These are phyloP conservation scores for Termitomyces heimii DNA, from an alignment of 768 basidiomycete species.

Conservation along the genomic window DNA sequence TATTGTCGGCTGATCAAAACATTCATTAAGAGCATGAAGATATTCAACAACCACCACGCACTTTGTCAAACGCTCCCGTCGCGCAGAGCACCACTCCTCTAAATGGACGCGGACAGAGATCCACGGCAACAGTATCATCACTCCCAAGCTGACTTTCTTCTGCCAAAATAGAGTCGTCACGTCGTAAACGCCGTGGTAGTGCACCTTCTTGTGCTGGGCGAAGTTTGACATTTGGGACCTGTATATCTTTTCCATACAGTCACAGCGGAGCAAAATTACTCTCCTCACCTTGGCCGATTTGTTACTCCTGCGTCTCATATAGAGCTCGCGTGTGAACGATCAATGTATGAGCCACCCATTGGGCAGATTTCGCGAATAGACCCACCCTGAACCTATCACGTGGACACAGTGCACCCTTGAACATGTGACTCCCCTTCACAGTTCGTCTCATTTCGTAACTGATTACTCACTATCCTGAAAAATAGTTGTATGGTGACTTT, in stretches of 20 bases:
- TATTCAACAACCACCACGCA: slow-evolving; percentile 21
- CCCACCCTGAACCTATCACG: slow-evolving; percentile 16
- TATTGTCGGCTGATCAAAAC: slow-evolving; percentile 46
- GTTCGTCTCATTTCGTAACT: too few species aligned
- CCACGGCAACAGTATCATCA: slow-evolving; percentile 37
- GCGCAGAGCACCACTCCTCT: slow-evolving; percentile 62
- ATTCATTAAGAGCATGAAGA: background rate
- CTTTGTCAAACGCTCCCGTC: slow-evolving; percentile 79
- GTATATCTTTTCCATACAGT: background rate
- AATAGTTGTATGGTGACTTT: background rate
- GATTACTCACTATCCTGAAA: too few species aligned
- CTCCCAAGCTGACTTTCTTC: slow-evolving; percentile 45
- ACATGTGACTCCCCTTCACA: too few species aligned
- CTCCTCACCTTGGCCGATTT: slow-evolving; percentile 56
- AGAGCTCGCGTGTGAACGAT: background rate
- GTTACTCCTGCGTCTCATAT: slow-evolving; percentile 51
- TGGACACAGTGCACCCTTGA: background rate
- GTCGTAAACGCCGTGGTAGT: slow-evolving; percentile 20
- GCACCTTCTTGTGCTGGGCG: slow-evolving; percentile 50
- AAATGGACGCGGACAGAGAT: slow-evolving; percentile 62
- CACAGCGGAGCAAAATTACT: background rate
- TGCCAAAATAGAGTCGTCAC: slow-evolving; percentile 30
- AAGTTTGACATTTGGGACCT: slow-evolving; percentile 83
- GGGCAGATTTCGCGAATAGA: slow-evolving; percentile 10
- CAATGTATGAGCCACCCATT: too few species aligned